Base-by-base conservation (phyloP, 495 filamentous ascomycete genomes). In the Penicillium tannophilum region DNA sequence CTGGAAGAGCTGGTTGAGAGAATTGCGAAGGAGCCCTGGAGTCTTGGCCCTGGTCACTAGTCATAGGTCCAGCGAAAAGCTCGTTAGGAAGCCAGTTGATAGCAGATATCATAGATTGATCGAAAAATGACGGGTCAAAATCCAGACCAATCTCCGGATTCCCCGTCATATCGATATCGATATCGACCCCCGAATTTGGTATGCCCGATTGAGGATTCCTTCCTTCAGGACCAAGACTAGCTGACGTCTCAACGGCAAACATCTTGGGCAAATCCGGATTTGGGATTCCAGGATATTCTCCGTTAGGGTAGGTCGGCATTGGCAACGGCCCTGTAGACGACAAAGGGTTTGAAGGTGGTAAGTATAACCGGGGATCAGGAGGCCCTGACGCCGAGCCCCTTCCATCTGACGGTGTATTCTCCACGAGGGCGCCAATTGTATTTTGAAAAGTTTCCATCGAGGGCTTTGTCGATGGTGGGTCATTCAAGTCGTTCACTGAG, bases 71-170 rank as follows among this genome's bases (percentile, higher is more conserved):
- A 7, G 61, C 28, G 16, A 69, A 60, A 23, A 71, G 46, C 42
- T 70, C 71, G 16, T 64, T 63, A 16, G 74, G 66, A 10, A 76
- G 61, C 76, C 76, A 79, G 48, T 79, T 77, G 20, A 77, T 66
- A 1, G 70, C 68, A 20, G 72, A 68, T 45, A 63, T 33, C 44
- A 64, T 62, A 6, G 67, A 68, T 14, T 63, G 67, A 33, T 68
- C 69, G 23, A 72, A 59, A 9, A 69, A 56, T 1, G 67, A 56
- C 19, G 62, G 62, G 10, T 62, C 64, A 50, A 71, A 70, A 1
- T 52, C 64, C 14, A 69, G 50, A n/a, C 63, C 58, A 20, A 55
- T 55, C 23, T 72, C 70, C 36, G 65, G 62, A 28, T 67, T 66
- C 6, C 60, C 60, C 28, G 58, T 53, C 50, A 62, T 57, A 7